Percentiles rank a stretch among this genome's conserved stretches.
These are phyloP conservation scores for Mucor saturninus DNA, from an alignment of 371 early-diverging fungal genomes.

Conservation along the genomic window DNA sequence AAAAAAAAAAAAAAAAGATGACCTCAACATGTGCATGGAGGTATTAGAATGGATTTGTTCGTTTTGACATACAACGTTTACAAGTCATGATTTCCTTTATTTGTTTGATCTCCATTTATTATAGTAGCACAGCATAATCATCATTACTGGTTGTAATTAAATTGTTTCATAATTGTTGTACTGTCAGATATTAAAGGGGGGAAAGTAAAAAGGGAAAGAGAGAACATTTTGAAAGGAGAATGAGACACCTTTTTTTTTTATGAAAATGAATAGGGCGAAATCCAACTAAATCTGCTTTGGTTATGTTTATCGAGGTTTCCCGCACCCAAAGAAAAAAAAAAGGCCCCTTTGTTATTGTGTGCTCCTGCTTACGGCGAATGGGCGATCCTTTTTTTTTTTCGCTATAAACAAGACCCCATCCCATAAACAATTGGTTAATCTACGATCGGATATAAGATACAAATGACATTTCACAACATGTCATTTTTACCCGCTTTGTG, in stretches of 20 bases:
- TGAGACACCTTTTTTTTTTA: neutral
- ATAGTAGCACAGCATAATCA: neutral
- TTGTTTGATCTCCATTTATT: slow-evolving; percentile 1
- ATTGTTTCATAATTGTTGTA: slow-evolving; percentile 6
- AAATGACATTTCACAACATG: neutral
- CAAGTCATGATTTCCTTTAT: neutral
- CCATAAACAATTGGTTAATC: neutral
- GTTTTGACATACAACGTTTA: neutral
- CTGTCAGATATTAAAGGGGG: neutral
- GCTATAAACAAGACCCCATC: neutral
- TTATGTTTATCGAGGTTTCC: too few species aligned
- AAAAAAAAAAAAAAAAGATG: too few species aligned
- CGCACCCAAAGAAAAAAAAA: neutral
- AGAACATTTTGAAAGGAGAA: neutral
- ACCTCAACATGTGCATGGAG: too few species aligned
- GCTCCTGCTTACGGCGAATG: slow-evolving; percentile 6
- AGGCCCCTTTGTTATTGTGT: neutral
- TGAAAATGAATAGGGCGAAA: neutral
- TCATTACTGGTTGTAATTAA: neutral
- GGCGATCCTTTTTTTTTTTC: neutral
- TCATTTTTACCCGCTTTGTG: neutral
- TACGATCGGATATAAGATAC: neutral
- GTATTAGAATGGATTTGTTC: too few species aligned
- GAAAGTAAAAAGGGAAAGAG: neutral
- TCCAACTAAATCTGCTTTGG: neutral